A percentile compares a stretch with the other conserved stretches of the same genome.
phyloP scores from a whole-genome alignment of 768 basidiomycete genomes.

The Boletus rubroflammeus region DNA sequence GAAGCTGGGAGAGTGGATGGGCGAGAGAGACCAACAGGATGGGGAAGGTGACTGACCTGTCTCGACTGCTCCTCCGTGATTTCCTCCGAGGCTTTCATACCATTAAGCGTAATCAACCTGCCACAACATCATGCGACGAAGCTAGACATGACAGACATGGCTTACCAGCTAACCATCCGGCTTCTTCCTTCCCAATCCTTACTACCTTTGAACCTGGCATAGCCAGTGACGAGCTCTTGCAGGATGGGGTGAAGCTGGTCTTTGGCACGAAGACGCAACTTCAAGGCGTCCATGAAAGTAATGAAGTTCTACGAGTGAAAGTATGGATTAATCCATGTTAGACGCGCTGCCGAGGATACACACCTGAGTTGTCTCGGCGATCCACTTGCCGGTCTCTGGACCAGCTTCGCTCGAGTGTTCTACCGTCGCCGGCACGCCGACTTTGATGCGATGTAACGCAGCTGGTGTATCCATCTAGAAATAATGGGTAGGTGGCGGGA shows the following conservation, averaged over 20 bases:
- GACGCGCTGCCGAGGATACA: slow-evolving; percentile 1
- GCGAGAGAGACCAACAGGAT: background rate
- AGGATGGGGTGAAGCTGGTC: slow-evolving; percentile 94
- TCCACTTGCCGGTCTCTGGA: slow-evolving; percentile 93
- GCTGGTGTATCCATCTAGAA: slow-evolving; percentile 90
- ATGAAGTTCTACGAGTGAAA: slow-evolving; percentile 76
- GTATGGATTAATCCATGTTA: background rate
- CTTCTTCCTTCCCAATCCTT: slow-evolving; percentile 97
- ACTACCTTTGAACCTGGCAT: slow-evolving; percentile 90
- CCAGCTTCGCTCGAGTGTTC: slow-evolving; percentile 93
- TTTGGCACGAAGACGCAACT: slow-evolving; percentile 89
- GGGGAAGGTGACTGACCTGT: slow-evolving; percentile 51
- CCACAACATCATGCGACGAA: background rate
- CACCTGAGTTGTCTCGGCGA: slow-evolving; percentile 96
- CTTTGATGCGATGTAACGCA: slow-evolving; percentile 82
- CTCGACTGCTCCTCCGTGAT: slow-evolving; percentile 93
- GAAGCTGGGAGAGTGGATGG: slow-evolving; percentile 46
- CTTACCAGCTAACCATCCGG: slow-evolving; percentile 85
- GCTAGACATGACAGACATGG: background rate
- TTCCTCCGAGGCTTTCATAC: slow-evolving; percentile 96
- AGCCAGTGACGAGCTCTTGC: slow-evolving; percentile 93
- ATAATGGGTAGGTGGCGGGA: background rate
- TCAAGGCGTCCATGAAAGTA: slow-evolving; percentile 97
- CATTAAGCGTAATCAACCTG: slow-evolving; percentile 95
- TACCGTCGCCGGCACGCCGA: slow-evolving; percentile 94